Percentiles rank a stretch among this genome's conserved stretches.
phyloP scores from a whole-genome alignment of 1,284 basidiomycete genomes.

The Cerrena zonata region DNA sequence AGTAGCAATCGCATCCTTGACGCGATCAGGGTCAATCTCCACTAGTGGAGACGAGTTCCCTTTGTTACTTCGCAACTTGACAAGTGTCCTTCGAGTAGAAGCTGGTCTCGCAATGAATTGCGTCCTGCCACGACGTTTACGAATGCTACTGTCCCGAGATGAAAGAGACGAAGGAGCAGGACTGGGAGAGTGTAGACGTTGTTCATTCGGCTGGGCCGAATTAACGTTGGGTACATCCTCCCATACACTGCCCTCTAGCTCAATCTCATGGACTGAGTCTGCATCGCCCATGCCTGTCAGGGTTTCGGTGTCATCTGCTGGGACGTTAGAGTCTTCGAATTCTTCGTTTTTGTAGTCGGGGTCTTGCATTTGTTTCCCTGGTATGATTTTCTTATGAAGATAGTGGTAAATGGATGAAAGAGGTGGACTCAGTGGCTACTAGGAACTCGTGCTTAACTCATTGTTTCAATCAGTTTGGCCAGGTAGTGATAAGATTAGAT shows the following conservation, averaged over 20 bases:
- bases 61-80: constrained; percentile 2
- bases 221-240: neutral
- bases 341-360: no score
- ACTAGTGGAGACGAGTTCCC: neutral
- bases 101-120: neutral
- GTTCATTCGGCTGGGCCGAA: neutral
- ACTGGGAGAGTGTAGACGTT: neutral
- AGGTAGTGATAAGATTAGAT: no score
- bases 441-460: no score
- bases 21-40: constrained; percentile 15
- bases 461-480: no score
- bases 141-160: neutral
- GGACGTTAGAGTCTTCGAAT: no score
- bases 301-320: no score
- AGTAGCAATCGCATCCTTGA: constrained; percentile 14
- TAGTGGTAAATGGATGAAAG: no score
- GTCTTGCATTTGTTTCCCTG: no score
- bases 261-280: no score
- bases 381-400: no score
- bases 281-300: no score
- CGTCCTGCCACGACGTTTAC: neutral
- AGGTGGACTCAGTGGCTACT: no score
- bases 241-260: neutral
- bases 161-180: neutral
- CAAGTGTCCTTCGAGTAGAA: neutral